phyloP scores from a whole-genome alignment of 2,329 filamentous ascomycete genomes.

The Apiospora malaysiana region DNA sequence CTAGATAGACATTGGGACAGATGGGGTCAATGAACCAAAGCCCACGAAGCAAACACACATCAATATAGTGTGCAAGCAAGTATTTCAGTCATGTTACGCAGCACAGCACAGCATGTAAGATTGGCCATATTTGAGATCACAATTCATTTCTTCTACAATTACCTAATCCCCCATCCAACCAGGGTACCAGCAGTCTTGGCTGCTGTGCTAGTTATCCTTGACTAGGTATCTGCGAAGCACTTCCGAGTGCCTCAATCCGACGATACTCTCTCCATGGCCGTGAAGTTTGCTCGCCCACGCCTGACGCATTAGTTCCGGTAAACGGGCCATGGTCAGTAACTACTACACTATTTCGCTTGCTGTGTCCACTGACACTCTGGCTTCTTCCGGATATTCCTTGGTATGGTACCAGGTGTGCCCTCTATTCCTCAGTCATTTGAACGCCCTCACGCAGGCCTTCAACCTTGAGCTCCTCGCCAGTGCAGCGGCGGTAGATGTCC shows the following conservation, averaged over 20 bases:
- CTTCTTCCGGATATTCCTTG: neutral
- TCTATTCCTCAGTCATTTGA: conserved; percentile 71
- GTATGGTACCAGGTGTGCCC: neutral
- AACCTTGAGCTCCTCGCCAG: conserved; percentile 85
- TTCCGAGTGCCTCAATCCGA: conserved; percentile 3
- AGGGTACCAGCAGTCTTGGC: neutral
- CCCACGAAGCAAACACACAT: neutral
- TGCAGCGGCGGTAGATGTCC: conserved; percentile 86
- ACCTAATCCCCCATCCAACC: conserved; percentile 13
- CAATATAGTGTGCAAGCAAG: neutral
- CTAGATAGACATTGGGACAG: neutral
- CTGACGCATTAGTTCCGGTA: neutral
- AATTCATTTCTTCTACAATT: conserved; percentile 18
- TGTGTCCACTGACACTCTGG: neutral
- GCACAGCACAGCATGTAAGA: neutral
- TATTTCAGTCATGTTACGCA: neutral
- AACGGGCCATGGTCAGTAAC: neutral
- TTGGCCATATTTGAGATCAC: neutral
- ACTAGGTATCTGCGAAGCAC: conserved; percentile 9
- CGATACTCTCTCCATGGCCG: neutral
- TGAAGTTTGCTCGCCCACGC: neutral
- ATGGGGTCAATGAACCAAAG: neutral
- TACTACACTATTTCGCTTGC: neutral
- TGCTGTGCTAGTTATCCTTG: neutral
- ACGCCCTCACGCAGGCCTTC: conserved; percentile 84